These are phyloP conservation scores for Russula compacta DNA, from an alignment of 768 basidiomycete species.

Conservation along the genomic window DNA sequence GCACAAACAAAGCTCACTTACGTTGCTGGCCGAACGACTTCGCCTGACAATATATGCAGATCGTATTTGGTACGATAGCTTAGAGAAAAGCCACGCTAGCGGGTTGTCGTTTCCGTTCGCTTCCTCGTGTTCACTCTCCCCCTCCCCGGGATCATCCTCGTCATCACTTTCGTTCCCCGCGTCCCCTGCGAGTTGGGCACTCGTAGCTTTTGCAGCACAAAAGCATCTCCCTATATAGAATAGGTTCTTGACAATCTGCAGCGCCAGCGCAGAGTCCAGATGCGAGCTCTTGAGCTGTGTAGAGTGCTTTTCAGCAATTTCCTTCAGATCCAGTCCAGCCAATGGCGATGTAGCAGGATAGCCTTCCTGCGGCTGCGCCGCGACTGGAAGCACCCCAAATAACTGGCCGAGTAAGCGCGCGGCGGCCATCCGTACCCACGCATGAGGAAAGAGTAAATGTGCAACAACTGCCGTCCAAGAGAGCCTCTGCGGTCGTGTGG, in stretches of 20 bases:
- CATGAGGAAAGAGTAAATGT: slow-evolving; percentile 81
- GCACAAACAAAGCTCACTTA: slow-evolving; percentile 26
- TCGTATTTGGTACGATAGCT: slow-evolving; percentile 79
- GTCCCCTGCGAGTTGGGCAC: slow-evolving; percentile 21
- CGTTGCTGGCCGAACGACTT: slow-evolving; percentile 39
- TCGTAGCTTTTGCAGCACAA: slow-evolving; percentile 31
- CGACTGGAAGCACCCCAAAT: slow-evolving; percentile 45
- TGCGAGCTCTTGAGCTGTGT: slow-evolving; percentile 75
- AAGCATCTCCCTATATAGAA: slow-evolving; percentile 91
- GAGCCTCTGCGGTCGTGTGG: slow-evolving; percentile 37
- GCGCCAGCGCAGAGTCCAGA: slow-evolving; percentile 57
- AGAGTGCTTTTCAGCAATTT: slow-evolving; percentile 1
- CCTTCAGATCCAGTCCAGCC: background rate
- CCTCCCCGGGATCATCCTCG: slow-evolving; percentile 7
- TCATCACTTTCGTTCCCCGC: slow-evolving; percentile 25
- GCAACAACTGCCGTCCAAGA: slow-evolving; percentile 54
- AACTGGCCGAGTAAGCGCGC: slow-evolving; percentile 67
- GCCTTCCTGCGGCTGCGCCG: slow-evolving; percentile 26
- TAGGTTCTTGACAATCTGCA: slow-evolving; percentile 88
- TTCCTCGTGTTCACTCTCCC: slow-evolving; percentile 7
- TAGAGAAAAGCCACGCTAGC: slow-evolving; percentile 90
- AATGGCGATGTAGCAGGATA: slow-evolving; percentile 21
- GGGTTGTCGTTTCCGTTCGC: slow-evolving; percentile 33
- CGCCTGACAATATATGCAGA: slow-evolving; percentile 66
- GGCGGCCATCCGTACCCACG: slow-evolving; percentile 84